Percentiles rank a stretch among this genome's conserved stretches.
Conservation (phyloP, 345 rosid genomes). For the Brassica nigra region DNA sequence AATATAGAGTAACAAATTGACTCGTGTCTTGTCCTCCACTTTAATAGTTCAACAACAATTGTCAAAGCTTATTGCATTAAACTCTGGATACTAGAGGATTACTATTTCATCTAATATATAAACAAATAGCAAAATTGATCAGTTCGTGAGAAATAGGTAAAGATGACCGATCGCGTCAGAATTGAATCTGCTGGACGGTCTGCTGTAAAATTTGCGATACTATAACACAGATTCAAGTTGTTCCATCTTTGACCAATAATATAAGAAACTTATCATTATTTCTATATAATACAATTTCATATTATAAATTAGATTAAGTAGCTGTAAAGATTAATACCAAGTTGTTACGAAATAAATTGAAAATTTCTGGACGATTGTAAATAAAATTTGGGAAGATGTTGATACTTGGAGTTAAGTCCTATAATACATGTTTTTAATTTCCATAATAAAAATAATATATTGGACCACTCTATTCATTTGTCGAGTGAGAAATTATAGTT, state of each 20-base stretch:
- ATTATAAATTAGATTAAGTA: neutral
- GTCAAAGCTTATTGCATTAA: neutral
- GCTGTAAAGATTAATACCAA: conserved; percentile 1
- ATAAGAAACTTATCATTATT: neutral
- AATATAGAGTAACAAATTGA: conserved; percentile 14
- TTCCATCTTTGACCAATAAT: conserved; percentile 17
- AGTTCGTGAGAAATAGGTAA: neutral
- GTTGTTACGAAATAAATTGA: neutral
- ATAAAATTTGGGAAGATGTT: conserved; percentile 14
- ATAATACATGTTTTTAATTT: conserved; percentile 6
- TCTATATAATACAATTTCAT: neutral
- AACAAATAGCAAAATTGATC: neutral
- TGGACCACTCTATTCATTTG: conserved; percentile 43
- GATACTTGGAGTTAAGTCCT: conserved; percentile 25
- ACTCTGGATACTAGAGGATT: neutral
- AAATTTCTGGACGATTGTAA: neutral
- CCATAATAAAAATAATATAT: neutral
- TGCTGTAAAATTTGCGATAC: neutral
- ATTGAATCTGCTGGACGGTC: neutral
- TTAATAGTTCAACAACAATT: neutral
- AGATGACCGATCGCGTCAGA: neutral
- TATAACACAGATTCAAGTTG: neutral
- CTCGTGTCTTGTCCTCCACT: conserved; percentile 26
- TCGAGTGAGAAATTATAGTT: conserved; percentile 21
- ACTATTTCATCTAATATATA: neutral